phyloP scores from a whole-genome alignment of 2,329 filamentous ascomycete genomes.

The Trichoderma atrobrunneum region DNA sequence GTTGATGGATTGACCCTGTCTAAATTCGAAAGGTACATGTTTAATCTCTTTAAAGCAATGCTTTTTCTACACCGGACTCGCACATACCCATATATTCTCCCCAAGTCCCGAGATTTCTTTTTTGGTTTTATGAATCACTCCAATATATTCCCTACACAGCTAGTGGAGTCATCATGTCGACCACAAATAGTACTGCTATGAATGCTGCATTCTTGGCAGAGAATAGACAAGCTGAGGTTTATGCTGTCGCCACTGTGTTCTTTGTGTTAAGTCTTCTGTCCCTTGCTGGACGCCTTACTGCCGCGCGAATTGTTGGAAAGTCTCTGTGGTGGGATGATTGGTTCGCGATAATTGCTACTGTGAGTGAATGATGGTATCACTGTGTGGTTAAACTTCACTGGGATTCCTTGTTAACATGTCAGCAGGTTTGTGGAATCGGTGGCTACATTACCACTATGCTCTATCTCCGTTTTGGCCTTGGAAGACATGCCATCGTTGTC shows the following conservation, averaged over 20 bases:
- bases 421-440: background rate
- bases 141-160: background rate
- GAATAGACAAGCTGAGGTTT: background rate
- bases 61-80: no score
- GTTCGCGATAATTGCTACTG: background rate
- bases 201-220: background rate
- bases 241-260: background rate
- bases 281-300: background rate
- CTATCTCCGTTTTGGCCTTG: background rate
- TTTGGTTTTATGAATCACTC: background rate
- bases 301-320: background rate
- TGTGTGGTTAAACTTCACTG: no score
- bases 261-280: background rate
- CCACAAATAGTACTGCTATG: background rate
- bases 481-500: background rate
- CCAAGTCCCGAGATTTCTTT: background rate
- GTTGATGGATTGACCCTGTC: no score
- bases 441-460: background rate
- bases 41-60: no score
- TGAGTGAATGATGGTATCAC: background rate
- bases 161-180: background rate
- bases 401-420: background rate
- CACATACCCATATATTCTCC: no score
- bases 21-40: no score
- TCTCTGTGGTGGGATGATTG: background rate